Percentiles rank a stretch among this genome's conserved stretches.
Conservation (phyloP, 768 basidiomycete genomes). For the Mycena alexandri region DNA sequence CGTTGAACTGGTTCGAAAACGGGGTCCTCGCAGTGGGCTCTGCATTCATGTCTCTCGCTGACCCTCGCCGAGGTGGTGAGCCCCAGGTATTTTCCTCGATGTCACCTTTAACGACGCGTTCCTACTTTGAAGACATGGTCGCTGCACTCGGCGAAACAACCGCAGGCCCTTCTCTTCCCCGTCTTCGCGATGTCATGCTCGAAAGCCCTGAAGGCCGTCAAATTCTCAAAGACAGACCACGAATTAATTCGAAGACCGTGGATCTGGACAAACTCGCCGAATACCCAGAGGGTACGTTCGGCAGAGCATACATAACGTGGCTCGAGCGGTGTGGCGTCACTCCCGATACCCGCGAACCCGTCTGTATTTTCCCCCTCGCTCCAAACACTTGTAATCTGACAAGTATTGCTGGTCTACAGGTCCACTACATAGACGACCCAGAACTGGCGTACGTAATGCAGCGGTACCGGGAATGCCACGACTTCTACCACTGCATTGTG, state of each 20-base stretch:
- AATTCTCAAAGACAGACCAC: constrained; percentile 87
- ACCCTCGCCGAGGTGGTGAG: constrained; percentile 90
- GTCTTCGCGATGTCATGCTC: constrained; percentile 83
- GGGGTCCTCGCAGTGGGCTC: constrained; percentile 89
- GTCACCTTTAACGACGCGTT: constrained; percentile 9
- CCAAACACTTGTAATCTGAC: neutral
- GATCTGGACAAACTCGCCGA: constrained; percentile 75
- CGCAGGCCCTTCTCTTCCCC: constrained; percentile 81
- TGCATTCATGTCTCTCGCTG: constrained; percentile 82
- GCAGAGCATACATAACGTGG: constrained; percentile 90
- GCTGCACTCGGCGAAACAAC: constrained; percentile 96
- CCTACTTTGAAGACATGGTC: constrained; percentile 80
- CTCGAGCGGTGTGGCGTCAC: constrained; percentile 88
- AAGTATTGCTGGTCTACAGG: constrained; percentile 60
- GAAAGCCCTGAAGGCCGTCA: constrained; percentile 84
- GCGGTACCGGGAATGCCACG: constrained; percentile 97
- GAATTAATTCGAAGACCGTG: constrained; percentile 81
- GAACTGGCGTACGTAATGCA: constrained; percentile 99
- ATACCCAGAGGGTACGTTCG: constrained; percentile 86
- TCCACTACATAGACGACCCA: constrained; percentile 94
- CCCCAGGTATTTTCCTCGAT: constrained; percentile 18
- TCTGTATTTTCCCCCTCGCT: constrained; percentile 49
- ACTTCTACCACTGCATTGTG: constrained; percentile 95
- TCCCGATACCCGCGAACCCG: constrained; percentile 94
- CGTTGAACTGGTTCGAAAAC: constrained; percentile 85